phyloP scores from a whole-genome alignment of 257 asterid species.

The Fraxinus americana region DNA sequence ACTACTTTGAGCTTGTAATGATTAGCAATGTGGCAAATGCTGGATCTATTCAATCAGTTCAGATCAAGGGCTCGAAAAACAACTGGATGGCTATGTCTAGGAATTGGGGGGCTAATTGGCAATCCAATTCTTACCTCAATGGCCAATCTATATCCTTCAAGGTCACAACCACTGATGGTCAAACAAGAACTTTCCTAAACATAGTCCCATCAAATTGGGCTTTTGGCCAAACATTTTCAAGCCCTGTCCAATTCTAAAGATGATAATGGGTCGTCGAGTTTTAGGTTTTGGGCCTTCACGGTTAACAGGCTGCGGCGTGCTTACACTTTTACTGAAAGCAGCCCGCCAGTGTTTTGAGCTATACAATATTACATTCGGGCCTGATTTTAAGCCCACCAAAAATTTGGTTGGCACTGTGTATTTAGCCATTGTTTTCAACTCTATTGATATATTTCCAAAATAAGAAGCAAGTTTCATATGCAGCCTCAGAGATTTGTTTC shows the following conservation, averaged over 20 bases:
- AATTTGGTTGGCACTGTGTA: not conserved
- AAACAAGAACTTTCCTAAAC: not conserved
- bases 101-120: not conserved
- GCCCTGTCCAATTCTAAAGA: not conserved
- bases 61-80: not conserved
- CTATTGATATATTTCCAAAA: not conserved
- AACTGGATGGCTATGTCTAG: not conserved
- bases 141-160: not conserved
- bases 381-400: not conserved
- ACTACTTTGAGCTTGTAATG: not conserved
- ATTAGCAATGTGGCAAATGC: conserved; percentile 3
- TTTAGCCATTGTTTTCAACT: not conserved
- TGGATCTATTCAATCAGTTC: not conserved
- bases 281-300: not conserved
- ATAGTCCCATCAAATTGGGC: not conserved
- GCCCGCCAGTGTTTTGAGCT: not conserved
- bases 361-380: not conserved
- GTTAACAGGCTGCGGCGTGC: not conserved
- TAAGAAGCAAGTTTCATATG: not conserved
- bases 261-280: not conserved
- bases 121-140: not conserved
- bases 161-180: not conserved
- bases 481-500: not conserved
- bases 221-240: not conserved
- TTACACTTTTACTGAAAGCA: not conserved